phyloP scores from a whole-genome alignment of 139 green algal species.

The Closterium sp. region DNA sequence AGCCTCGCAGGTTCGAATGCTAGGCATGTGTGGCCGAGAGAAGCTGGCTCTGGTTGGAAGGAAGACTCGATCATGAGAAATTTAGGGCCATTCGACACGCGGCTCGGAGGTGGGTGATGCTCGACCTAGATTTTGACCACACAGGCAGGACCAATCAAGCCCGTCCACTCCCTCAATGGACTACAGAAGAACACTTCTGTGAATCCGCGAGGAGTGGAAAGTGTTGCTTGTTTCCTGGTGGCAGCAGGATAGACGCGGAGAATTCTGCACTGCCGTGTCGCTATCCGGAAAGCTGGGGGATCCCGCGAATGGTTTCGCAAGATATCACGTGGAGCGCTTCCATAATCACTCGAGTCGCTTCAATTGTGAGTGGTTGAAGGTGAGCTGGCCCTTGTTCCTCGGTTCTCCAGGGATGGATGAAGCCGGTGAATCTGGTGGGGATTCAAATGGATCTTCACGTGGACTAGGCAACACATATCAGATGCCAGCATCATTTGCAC shows the following conservation, averaged over 20 bases:
- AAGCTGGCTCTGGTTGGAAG: background rate
- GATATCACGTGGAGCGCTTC: background rate
- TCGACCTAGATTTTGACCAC: background rate
- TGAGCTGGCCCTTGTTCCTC: background rate
- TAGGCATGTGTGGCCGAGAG: background rate
- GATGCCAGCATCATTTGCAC: background rate
- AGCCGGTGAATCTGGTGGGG: background rate
- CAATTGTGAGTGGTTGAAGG: background rate
- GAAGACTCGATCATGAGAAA: background rate
- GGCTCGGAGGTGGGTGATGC: background rate
- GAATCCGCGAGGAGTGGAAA: background rate
- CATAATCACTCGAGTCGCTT: background rate
- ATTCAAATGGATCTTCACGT: background rate
- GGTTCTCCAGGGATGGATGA: background rate
- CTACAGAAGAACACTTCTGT: background rate
- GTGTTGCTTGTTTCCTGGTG: background rate
- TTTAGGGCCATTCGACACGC: background rate
- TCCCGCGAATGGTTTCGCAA: background rate
- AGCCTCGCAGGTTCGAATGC: background rate
- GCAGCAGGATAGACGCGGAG: background rate
- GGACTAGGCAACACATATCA: background rate
- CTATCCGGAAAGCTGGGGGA: background rate
- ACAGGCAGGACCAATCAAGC: background rate
- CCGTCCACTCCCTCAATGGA: background rate
- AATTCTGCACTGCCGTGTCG: background rate